Evolutionary conservation across 2,329 filamentous ascomycete species (phyloP).

Genomic region (Eutypa lata): DNA sequence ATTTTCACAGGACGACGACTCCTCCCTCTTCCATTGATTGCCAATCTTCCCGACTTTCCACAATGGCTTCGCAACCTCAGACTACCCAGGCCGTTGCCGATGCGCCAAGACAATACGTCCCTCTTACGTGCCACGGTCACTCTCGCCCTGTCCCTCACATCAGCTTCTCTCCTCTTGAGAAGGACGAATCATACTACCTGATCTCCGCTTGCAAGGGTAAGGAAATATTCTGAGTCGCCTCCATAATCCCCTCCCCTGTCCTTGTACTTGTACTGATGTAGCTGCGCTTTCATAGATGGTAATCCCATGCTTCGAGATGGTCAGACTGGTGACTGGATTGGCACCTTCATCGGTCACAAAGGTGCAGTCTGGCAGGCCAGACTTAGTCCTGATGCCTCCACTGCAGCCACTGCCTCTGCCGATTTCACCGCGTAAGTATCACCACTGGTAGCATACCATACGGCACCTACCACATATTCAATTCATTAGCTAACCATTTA

Average conservation of each 20-base stretch:
- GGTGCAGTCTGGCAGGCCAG: conserved; percentile 96
- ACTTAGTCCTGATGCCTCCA: conserved; percentile 80
- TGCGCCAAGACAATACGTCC: conserved; percentile 61
- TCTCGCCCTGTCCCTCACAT: conserved; percentile 89
- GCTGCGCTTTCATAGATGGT: conserved; percentile 63
- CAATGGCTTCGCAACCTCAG: conserved; percentile 13
- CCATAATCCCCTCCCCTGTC: neutral
- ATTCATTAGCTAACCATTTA: conserved; percentile 25
- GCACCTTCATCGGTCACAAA: conserved; percentile 97
- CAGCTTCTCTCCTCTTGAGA: conserved; percentile 79
- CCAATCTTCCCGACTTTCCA: neutral
- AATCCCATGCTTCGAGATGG: conserved; percentile 98
- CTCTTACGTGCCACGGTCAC: conserved; percentile 91
- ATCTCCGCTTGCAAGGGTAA: conserved; percentile 89
- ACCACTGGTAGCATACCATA: neutral
- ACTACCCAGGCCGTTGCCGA: conserved; percentile 10
- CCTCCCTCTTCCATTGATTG: neutral
- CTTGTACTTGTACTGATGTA: neutral
- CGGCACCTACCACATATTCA: conserved; percentile 1
- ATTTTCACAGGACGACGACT: neutral
- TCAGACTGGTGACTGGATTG: conserved; percentile 95
- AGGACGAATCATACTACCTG: conserved; percentile 83
- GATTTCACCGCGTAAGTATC: conserved; percentile 83
- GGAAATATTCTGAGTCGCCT: no score
- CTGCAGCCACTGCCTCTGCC: conserved; percentile 89